Conservation (phyloP, 345 rosid species). For the Hibiscus mutabilis region DNA sequence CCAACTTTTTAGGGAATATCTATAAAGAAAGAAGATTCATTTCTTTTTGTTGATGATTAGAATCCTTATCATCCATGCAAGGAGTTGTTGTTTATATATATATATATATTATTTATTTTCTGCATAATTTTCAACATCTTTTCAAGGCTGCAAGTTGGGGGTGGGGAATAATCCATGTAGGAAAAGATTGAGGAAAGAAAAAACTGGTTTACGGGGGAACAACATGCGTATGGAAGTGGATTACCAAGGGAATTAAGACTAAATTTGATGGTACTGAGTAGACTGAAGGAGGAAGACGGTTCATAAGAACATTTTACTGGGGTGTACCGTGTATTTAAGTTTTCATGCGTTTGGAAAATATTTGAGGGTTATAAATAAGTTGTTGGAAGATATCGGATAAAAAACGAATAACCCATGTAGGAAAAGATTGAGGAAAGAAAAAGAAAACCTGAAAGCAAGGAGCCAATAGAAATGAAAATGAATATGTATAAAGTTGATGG, state of each 20-base stretch:
- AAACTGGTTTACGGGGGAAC: too few relatives aligned
- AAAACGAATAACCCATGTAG: neutral
- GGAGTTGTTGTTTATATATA: too few relatives aligned
- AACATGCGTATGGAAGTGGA: too few relatives aligned
- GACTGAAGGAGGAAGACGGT: neutral
- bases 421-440: too few relatives aligned
- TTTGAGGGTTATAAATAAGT: neutral
- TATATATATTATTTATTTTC: too few relatives aligned
- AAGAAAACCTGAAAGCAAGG: neutral
- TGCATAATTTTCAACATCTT: slow-evolving; percentile 14
- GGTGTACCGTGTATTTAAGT: too few relatives aligned
- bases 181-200: too few relatives aligned
- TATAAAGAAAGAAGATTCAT: slow-evolving; percentile 9
- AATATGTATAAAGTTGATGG: neutral
- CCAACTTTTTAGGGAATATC: slow-evolving; percentile 4
- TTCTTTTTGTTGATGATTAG: slow-evolving; percentile 16
- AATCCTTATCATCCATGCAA: slow-evolving; percentile 49
- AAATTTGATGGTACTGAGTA: too few relatives aligned
- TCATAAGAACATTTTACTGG: too few relatives aligned
- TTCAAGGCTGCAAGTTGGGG: slow-evolving; percentile 26
- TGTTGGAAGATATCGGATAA: neutral
- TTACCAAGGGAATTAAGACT: too few relatives aligned
- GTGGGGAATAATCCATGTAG: neutral
- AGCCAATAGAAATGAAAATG: neutral
- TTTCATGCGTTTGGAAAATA: too few relatives aligned